Evolutionary conservation across 192 early-diverging fungal species (phyloP), one percentile per base, ranked within the genome.

Genomic region (Linnemannia hyalina): DNA sequence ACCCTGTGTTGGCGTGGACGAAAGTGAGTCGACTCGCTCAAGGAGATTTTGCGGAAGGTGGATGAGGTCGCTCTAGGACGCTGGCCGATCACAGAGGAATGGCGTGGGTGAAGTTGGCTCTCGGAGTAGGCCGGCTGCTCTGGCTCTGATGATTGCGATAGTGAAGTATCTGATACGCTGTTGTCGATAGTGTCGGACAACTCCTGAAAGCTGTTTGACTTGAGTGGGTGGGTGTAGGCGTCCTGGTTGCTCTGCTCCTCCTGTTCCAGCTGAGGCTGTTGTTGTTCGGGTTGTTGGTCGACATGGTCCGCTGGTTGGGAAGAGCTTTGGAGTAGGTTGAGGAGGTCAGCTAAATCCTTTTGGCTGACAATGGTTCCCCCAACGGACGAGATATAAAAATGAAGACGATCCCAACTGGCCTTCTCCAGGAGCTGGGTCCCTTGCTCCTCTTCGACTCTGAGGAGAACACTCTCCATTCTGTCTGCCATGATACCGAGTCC

Each of bases 371-470:
- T 49, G 40, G 78, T 85, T 41, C 44, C 44, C 35, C 70, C 70
- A 54, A 77, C 83, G 9, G 57, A 32, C 13, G 69, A 44, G 26
- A 80, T 73, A 35, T 73, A 76, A 42, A 80, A 78, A 32, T 44
- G 46, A 11, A 85, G 47, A 6, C 68, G 52, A n/a, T 76, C 70
- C 83, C 83, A 85, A 23, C 70, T 73, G 1, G 46, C 70, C 20
- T 68, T 60, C 7, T 60, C 68, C 22, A 85, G 36, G 3, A 85
- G 74, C 22, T 69, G 70, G 42, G 74, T 73, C 16, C 78, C 78
- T 41, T 80, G 75, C 23, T 85, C 83, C 40, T 76, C 68, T 70
- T 85, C 83, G n/a, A 85, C 83, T 35, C 78, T 74, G 11, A 78
- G 71, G 38, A 85, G 70, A 52, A 85, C 78, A 29, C 35, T 68